Evolutionary conservation across 192 early-diverging fungal species (phyloP).

Genomic region (Allomyces macrogynus): DNA sequence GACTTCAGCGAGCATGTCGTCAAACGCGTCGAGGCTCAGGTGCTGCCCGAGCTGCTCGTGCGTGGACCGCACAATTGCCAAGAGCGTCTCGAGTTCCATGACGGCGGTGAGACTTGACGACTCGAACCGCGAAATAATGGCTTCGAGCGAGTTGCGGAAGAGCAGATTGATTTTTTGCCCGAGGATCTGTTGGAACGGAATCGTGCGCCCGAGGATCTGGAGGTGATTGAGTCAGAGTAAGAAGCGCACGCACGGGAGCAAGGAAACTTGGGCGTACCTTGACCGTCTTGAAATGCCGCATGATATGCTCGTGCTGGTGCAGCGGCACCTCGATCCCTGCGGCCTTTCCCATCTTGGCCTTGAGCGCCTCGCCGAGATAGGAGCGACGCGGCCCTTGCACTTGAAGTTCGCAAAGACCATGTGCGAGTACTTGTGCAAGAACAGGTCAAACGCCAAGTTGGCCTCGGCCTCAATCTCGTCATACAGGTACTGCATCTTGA

Average conservation of each 20-base stretch:
- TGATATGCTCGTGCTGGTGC: neutral
- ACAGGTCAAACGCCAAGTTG: neutral
- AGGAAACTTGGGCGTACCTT: neutral
- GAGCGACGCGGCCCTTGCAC: neutral
- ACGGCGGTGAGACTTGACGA: neutral
- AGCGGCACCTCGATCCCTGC: neutral
- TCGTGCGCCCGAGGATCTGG: neutral
- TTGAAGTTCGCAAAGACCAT: neutral
- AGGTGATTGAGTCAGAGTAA: no score
- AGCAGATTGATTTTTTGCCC: neutral
- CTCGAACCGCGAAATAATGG: neutral
- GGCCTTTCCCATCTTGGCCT: neutral
- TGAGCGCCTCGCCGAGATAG: neutral
- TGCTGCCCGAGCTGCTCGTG: constrained; percentile 16
- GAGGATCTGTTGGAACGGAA: neutral
- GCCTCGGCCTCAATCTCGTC: constrained; percentile 32
- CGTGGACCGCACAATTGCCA: constrained; percentile 14
- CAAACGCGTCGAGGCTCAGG: constrained; percentile 21
- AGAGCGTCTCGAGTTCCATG: constrained; percentile 23
- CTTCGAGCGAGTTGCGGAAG: neutral
- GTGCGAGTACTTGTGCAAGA: neutral
- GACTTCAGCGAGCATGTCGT: constrained; percentile 20
- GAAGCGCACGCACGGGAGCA: no score
- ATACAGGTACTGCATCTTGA: constrained; percentile 24
- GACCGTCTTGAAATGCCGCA: neutral